These are phyloP conservation scores for Mortierella sp. DNA, from an alignment of 371 early-diverging fungal species.

Conservation along the genomic window DNA sequence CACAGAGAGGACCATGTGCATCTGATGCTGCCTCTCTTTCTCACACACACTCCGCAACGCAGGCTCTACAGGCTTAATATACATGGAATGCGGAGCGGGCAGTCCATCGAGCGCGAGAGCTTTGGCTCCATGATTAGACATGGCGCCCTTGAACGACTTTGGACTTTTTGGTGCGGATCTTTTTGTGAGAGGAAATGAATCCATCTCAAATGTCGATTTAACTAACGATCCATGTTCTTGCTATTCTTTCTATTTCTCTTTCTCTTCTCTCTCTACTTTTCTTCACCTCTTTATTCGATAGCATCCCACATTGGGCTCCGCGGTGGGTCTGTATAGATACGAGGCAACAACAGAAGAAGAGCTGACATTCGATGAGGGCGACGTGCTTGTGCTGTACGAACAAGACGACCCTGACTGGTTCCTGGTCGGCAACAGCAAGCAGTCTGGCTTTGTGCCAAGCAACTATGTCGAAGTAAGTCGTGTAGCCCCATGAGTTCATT, in stretches of 20 bases:
- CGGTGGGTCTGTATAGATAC: conserved; percentile 83
- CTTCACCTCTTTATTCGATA: no score
- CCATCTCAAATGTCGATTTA: no score
- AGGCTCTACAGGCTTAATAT: no score
- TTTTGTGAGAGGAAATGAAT: no score
- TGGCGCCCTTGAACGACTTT: no score
- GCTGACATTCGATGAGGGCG: conserved; percentile 79
- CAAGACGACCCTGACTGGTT: conserved; percentile 87
- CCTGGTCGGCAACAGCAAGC: conserved; percentile 65
- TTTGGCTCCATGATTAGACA: no score
- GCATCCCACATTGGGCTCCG: conserved; percentile 59
- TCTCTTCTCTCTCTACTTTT: conserved; percentile 5
- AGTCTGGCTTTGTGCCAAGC: conserved; percentile 79
- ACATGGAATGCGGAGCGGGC: no score
- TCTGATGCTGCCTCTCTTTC: background rate
- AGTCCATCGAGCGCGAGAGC: no score
- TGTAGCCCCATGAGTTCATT: no score
- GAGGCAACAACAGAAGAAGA: conserved; percentile 83
- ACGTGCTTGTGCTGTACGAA: conserved; percentile 74
- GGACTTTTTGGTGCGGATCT: no score
- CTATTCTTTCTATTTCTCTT: background rate
- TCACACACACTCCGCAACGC: background rate
- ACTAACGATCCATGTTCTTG: background rate
- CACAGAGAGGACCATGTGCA: background rate
- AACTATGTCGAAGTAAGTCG: conserved; percentile 74